Evolutionary conservation across 345 rosid species (phyloP).

Genomic region (Aurinia saxatilis): DNA sequence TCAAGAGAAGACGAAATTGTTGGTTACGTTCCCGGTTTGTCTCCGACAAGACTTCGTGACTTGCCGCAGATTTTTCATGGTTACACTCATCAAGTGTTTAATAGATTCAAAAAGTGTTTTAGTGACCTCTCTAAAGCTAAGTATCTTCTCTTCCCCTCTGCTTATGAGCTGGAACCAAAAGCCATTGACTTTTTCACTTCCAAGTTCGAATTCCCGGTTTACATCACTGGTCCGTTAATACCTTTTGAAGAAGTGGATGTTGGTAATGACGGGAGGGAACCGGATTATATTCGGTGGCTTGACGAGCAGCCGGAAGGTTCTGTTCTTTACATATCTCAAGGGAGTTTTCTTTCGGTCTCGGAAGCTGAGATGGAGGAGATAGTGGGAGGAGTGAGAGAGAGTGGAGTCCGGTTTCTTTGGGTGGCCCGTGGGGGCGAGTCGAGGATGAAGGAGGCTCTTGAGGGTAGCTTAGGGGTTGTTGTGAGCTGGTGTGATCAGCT

Average conservation of each 20-base stretch:
- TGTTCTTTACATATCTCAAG: conserved; percentile 39
- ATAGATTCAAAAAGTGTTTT: conserved; percentile 25
- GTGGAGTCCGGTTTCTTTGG: conserved; percentile 34
- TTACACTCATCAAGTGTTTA: neutral
- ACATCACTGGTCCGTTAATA: conserved; percentile 36
- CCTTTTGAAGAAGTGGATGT: conserved; percentile 18
- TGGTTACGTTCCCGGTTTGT: conserved; percentile 35
- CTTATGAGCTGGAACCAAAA: conserved; percentile 45
- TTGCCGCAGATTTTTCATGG: conserved; percentile 21
- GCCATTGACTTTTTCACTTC: conserved; percentile 26
- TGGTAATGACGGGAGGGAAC: neutral
- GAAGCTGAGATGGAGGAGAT: conserved; percentile 37
- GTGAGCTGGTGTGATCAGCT: conserved; percentile 56
- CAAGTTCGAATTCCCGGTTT: conserved; percentile 26
- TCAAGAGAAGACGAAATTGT: conserved; percentile 25
- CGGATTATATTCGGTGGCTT: conserved; percentile 32
- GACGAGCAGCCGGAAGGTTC: conserved; percentile 30
- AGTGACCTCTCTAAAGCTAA: conserved; percentile 35
- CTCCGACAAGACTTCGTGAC: conserved; percentile 27
- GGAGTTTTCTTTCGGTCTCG: conserved; percentile 36
- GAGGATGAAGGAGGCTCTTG: neutral
- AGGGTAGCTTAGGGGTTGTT: conserved; percentile 17
- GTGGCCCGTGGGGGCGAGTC: conserved; percentile 33
- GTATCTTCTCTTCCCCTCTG: conserved; percentile 43
- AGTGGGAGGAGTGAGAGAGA: conserved; percentile 25